Evolutionary conservation across 2,329 filamentous ascomycete species (phyloP), one percentile per base, ranked within the genome.

Genomic region (Beauveria medogensis): DNA sequence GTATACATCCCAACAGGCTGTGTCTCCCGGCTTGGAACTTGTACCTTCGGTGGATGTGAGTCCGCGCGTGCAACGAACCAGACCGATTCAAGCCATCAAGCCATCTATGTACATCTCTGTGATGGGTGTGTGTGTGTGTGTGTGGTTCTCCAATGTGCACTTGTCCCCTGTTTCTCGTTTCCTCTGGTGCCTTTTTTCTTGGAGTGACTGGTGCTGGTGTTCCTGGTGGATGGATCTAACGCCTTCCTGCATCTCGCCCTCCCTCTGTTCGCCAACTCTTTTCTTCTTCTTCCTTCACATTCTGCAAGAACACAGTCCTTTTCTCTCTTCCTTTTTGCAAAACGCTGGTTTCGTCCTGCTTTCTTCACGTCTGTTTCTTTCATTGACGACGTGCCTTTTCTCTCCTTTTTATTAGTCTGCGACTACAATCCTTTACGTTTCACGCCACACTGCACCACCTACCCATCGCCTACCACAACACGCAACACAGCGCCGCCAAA

Each of bases 281-380:
- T 54, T 61, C 34, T 56, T 40, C 50, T 48, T 51, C 51, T 60
- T 50, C 41, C 55, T 62, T 53, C 60, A 54, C 46, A 47, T 50
- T 55, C 56, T 60, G 47, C 51, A 53, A 57, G 55, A 57, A 57
- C 50, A 50, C 55, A 40, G 16, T 41, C 28, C n/a, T 44, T 30
- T 22, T 43, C 28, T 46, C 18, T 59, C 14, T 20, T 44, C 24
- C 44, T 48, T 18, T 55, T 7, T n/a, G 51, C 58, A 55, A 34
- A 60, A 57, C 54, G 60, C 60, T 62, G 60, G 60, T 53, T 47
- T 57, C 54, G 60, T 62, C 60, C 50, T 48, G 40, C 41, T 22
- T 28, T 9, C 37, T 26, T 56, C 44, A 53, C 48, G n/a, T 34
- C 34, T 24, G 46, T 60, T 55, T 57, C 60, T 57, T 51, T 48